Base-by-base conservation (phyloP, 352 stramenopile species). In the Thalassiosira sp. region DNA sequence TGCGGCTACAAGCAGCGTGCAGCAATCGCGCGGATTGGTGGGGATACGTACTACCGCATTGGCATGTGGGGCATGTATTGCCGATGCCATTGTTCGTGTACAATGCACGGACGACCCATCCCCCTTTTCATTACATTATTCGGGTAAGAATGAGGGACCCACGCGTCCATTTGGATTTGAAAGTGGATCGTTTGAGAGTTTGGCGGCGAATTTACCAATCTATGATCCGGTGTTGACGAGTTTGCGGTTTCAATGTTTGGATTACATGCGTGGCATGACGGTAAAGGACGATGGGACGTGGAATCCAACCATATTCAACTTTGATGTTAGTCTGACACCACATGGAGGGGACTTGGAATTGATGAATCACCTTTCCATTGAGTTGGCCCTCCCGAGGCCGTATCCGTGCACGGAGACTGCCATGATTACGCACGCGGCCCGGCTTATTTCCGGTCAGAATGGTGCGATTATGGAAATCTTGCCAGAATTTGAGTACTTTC, bases 401-500 rank as follows among this genome's bases (percentile, higher is more conserved):
- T 86, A 85, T 56, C 82, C 82, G 15, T 46, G 59, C 3, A 91
- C 84, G 3, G 75, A 89, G 24, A 79, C 73, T 60, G 70, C 80
- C 1, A 82, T 90, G 70, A 60, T 69, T 0, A 90, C 86, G n/a
- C 80, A 91, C 64, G 82, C 86, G 1, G 82, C 88, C 5, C 76
- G 76, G 40, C 72, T 94, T 3, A 91, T 94, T 72, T 90, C 85
- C 13, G 93, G 93, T 35, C 78, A 85, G 37, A 94, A 95, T 71
- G 81, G 82, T 22, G 83, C 88, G 1, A 86, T 97, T 15, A 83
- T 96, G 58, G 94, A 96, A 65, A 90, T 96, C 42, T 89, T 96
- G 16, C 94, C 94, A 0, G 93, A 97, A 70, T 91, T 97, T 56
- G 94, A 91, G 56, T 95, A 94, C 66, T 95, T 97, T 53, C 73